phyloP scores from a whole-genome alignment of 2,329 filamentous ascomycete genomes.

The Paecilomyces variotii region DNA sequence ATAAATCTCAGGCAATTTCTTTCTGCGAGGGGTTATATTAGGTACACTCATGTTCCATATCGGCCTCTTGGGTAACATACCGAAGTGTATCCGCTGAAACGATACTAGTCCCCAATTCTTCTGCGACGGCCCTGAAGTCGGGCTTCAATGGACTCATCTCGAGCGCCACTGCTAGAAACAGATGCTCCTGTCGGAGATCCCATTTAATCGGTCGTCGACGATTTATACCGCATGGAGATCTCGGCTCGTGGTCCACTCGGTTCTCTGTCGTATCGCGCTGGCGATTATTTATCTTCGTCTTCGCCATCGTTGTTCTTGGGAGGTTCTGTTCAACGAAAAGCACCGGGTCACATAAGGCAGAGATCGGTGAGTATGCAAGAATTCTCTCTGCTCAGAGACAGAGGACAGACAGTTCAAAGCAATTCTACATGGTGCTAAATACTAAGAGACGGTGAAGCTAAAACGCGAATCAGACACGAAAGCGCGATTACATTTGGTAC shows the following conservation, averaged over 20 bases:
- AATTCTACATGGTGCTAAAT: neutral
- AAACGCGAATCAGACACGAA: neutral
- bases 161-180: neutral
- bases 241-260: neutral
- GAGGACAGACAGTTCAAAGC: neutral
- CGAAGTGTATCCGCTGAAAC: neutral
- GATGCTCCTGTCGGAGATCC: neutral
- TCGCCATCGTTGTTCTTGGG: neutral
- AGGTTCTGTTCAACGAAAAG: no score
- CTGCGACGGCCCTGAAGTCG: neutral
- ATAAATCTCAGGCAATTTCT: neutral
- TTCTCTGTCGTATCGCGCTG: neutral
- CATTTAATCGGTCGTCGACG: neutral
- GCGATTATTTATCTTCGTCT: neutral
- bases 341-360: no score
- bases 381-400: neutral
- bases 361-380: neutral
- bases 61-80: neutral
- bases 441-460: neutral
- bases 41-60: neutral
- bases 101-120: neutral
- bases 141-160: neutral
- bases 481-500: neutral
- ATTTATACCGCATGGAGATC: neutral
- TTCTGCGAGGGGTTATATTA: neutral